Evolutionary conservation across 257 asterid genomes (phyloP), one percentile per base, ranked within the genome.

Genomic region (Craterostigma plantagineum): DNA sequence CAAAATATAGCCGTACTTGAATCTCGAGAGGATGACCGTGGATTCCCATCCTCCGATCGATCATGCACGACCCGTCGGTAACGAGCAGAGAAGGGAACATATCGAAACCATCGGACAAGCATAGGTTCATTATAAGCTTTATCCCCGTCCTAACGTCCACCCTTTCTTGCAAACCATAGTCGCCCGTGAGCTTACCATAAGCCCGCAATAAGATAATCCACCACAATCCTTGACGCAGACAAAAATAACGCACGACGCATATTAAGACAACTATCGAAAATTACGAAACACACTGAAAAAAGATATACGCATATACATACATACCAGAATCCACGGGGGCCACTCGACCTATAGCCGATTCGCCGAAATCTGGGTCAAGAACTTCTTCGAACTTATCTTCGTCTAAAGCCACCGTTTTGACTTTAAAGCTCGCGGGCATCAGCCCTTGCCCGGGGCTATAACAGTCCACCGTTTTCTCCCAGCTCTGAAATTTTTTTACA

Each of bases 401-500:
- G 60, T 87, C 92, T 34, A 75, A 68, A 54, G 91, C 72, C 38
- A 81, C 84, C 4, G 72, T 53, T 60, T 87, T 78, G 52, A 86
- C 97, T 72, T 86, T 86, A 52, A 86, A 86, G 66, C 97, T 86
- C 44, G 97, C 97, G 8, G 97, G 97, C 97, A 86, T 86, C 65
- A 87, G 51, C 38, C 97, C 97, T 51, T 87, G 95, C 35, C 97
- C 97, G 9, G 97, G 97, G 60, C 97, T 87, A 63, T 87, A 87
- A 63, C 97, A 87, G 60, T 87, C 97, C 64, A 87, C 97, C 9
- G 97, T 87, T 70, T 87, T 87, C 76, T 87, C 95, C 95, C 95
- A 87, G 63, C 97, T 87, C 97, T 87, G n/a, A 46, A 1, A 57
- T n/a, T 54, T 11, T 54, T n/a, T n/a, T n/a, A 18, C 33, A 18